phyloP scores from a whole-genome alignment of 148 eudicot genomes.

The Chenopodium formosanum region DNA sequence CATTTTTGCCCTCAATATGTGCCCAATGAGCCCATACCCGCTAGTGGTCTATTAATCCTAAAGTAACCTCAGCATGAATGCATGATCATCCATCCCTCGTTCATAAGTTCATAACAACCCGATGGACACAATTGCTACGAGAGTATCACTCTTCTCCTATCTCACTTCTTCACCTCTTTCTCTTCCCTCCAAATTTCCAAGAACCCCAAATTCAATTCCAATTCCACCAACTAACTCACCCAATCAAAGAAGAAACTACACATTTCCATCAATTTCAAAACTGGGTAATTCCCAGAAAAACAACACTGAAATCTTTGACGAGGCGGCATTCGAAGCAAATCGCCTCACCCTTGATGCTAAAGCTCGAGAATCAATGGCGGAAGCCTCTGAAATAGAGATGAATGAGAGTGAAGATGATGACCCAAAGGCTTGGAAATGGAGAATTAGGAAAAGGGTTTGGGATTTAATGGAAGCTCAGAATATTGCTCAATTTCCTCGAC shows the following conservation, averaged over 20 bases:
- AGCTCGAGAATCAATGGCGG: constrained; percentile 69
- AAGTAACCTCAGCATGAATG: no score
- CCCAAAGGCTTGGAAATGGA: constrained; percentile 93
- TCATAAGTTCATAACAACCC: background rate
- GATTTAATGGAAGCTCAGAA: constrained; percentile 74
- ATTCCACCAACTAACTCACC: background rate
- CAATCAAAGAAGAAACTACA: constrained; percentile 6
- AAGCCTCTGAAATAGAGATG: constrained; percentile 40
- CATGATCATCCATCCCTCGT: background rate
- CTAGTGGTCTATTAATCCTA: no score
- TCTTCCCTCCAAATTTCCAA: constrained; percentile 19
- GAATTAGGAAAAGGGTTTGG: constrained; percentile 79
- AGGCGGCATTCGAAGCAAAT: constrained; percentile 65
- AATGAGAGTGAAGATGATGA: constrained; percentile 28
- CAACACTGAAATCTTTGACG: constrained; percentile 44
- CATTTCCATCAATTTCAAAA: constrained; percentile 15
- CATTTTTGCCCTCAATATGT: no score
- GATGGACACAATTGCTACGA: background rate
- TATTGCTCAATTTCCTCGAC: constrained; percentile 83
- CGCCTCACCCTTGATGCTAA: constrained; percentile 63
- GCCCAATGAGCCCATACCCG: no score
- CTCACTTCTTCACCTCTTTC: constrained; percentile 8
- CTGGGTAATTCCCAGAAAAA: constrained; percentile 29
- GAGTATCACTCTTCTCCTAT: background rate
- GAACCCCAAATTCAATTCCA: constrained; percentile 8